Evolutionary conservation across 2,329 filamentous ascomycete genomes (phyloP).

Genomic region (Cercospora janseana): DNA sequence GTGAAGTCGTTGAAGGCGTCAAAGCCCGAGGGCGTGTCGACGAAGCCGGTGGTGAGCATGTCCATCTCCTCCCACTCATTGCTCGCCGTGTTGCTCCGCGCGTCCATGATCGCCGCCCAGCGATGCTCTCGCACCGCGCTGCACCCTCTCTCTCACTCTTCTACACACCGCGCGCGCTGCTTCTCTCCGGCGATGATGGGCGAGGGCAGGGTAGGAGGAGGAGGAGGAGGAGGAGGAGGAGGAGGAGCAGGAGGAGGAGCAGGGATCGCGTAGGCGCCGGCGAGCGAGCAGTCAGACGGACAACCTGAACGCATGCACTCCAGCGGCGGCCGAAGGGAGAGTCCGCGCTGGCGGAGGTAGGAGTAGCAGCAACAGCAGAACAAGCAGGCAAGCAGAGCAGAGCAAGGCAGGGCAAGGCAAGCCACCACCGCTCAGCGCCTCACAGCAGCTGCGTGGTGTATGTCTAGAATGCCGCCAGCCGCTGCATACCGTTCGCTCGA

Average conservation of each 20-base stretch:
- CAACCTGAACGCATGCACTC: background rate
- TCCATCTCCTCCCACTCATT: conserved; percentile 20
- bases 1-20: conserved; percentile 31
- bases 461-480: conserved; percentile 3
- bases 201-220: background rate
- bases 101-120: conserved; percentile 19
- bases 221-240: no score
- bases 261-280: background rate
- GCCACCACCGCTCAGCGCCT: conserved; percentile 4
- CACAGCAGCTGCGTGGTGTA: background rate
- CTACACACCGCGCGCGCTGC: conserved; percentile 1
- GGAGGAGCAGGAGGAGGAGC: background rate
- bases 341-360: no score
- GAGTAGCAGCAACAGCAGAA: no score
- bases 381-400: background rate
- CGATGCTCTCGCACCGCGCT: no score
- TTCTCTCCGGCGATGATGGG: background rate
- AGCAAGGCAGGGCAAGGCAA: conserved; percentile 1
- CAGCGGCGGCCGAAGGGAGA: no score
- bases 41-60: conserved; percentile 26
- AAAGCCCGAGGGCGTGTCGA: conserved; percentile 31
- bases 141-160: no score
- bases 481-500: conserved; percentile 3
- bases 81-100: conserved; percentile 14
- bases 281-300: background rate